Conservation (phyloP, 2,329 filamentous ascomycete genomes). For the Colletotrichum sp. region DNA sequence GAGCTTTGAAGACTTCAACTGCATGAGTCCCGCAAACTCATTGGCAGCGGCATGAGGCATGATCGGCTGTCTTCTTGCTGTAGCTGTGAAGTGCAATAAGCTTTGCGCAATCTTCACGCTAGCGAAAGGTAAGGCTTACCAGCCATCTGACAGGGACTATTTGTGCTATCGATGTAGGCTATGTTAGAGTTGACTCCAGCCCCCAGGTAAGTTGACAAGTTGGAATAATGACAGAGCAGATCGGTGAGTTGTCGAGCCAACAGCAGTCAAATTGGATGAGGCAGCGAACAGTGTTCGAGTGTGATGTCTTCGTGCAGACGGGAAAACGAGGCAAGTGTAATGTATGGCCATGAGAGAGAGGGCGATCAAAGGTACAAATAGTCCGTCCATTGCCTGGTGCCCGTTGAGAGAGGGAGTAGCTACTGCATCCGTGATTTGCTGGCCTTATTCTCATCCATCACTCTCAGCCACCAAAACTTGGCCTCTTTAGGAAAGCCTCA, state of each 20-base stretch:
- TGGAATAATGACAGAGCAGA: neutral
- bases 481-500: neutral
- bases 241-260: neutral
- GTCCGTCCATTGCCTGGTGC: no score
- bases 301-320: rapidly evolving
- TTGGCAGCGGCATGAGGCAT: neutral
- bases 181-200: no score
- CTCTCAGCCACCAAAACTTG: neutral
- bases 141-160: neutral
- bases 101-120: neutral
- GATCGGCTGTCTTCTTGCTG: neutral
- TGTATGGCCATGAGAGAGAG: neutral
- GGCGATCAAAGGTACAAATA: neutral
- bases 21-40: neutral
- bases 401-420: neutral
- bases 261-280: rapidly evolving
- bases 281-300: neutral
- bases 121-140: neutral
- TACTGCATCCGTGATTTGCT: neutral
- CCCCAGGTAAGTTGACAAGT: no score
- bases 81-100: neutral
- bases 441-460: neutral
- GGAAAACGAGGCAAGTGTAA: rapidly evolving
- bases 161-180: no score
- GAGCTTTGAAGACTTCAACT: neutral